Evolutionary conservation across 345 rosid species (phyloP).

Genomic region (Aegle marmelos): DNA sequence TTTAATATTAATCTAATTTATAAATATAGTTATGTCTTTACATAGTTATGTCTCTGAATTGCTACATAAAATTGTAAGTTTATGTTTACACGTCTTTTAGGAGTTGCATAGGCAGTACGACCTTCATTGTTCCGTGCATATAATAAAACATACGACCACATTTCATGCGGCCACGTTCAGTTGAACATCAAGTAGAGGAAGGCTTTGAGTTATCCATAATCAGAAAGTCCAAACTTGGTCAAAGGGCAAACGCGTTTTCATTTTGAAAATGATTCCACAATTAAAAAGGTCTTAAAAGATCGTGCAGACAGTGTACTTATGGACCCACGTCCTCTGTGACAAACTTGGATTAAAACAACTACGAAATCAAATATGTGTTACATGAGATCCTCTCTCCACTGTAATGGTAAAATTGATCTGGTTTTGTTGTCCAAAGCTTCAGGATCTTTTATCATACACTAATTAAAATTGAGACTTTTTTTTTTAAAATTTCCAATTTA

Average conservation of each 20-base stretch:
- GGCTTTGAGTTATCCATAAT: neutral
- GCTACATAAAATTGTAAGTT: neutral
- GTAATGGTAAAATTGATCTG: neutral
- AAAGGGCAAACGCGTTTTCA: slow-evolving; percentile 7
- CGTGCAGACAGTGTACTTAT: neutral
- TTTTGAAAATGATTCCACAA: neutral
- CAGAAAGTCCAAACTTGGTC: neutral
- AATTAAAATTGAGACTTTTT: neutral
- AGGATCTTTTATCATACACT: neutral
- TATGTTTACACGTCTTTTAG: neutral
- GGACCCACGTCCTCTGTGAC: slow-evolving; percentile 7
- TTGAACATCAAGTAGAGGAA: neutral
- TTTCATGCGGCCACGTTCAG: neutral
- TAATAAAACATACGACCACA: neutral
- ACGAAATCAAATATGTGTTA: too few relatives aligned
- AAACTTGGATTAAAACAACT: neutral
- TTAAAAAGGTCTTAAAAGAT: slow-evolving; percentile 4
- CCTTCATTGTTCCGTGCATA: neutral
- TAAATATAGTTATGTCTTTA: neutral
- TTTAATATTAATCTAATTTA: too few relatives aligned
- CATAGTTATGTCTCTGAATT: neutral
- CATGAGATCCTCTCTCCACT: neutral
- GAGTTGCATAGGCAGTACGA: neutral
- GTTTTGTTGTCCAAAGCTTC: neutral
- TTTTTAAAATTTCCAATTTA: neutral